Base-by-base conservation (phyloP, 352 stramenopile genomes). In the Phytopythium chamaehyphon region DNA sequence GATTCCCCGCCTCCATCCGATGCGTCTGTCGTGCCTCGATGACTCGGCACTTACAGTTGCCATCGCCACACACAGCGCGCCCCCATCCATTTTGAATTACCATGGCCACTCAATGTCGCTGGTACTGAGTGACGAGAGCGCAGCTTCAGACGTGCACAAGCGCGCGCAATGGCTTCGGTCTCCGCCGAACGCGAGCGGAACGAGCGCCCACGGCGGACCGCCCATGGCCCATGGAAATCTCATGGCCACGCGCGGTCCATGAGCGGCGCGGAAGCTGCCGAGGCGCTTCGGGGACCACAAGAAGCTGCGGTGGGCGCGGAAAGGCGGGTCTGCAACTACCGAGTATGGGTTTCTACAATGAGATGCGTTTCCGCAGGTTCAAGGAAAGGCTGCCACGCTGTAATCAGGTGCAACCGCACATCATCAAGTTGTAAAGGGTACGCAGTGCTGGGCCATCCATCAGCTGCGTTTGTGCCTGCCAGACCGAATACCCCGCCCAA, bases 341-440 rank as follows among this genome's bases (percentile, higher is more conserved):
- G 14, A 19, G 21, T 6, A 48, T 48, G 24, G 22, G 43, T 48
- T 48, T 48, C 43, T 16, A 28, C 43, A 48, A 48, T 48, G 24
- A 24, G 16, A 48, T 48, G 23, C 15, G 15, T 38, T 48, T 35
- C 7, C 15, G 14, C 23, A 48, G 43, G 43, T 48, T 48, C 43
- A 48, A 48, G 1, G 7, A 48, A 48, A 21, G 22, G 35, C 35
- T 7, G 8, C 12, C 22, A 24, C 4, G 1, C 0, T 10, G 21
- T 48, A 37, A 12, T 48, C 40, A 47, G 23, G 40, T 47, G 18
- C 19, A 33, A 33, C n/a, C 16, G 16, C 6, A n/a, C 3, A 9
- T 6, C n/a, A 28, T 46, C 39, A 22, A 9, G 15, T 44, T 24
- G 8, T 12, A 11, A 12, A n/a, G 39, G 39, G n/a, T 44, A 44